A percentile compares a stretch with the other conserved stretches of the same genome.
Evolutionary conservation across 2,329 filamentous ascomycete genomes (phyloP).

Genomic region (Sarocladiaceae sp.): DNA sequence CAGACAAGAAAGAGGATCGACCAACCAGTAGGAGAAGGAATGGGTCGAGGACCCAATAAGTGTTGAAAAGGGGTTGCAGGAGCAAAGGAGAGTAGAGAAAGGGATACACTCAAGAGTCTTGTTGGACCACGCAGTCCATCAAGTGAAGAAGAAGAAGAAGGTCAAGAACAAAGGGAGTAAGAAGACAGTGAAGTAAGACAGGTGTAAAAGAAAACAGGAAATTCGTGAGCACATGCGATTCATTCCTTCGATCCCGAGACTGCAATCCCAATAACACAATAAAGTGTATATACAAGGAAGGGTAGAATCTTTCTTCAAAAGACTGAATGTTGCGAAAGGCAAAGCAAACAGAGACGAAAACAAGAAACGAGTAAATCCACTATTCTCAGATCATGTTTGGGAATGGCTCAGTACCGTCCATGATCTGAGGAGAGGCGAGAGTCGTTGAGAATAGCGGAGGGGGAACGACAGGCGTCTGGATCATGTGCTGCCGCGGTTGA

Average conservation of each 20-base stretch:
- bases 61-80: too few species aligned
- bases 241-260: background rate
- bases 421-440: slow-evolving; percentile 6
- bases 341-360: too few species aligned
- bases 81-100: too few species aligned
- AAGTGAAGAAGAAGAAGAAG: too few species aligned
- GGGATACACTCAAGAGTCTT: too few species aligned
- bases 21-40: background rate
- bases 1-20: background rate
- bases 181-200: too few species aligned
- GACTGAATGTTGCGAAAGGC: background rate
- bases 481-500: slow-evolving; percentile 8
- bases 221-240: slow-evolving; percentile 8
- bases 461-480: slow-evolving; percentile 4
- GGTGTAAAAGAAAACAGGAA: background rate
- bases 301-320: background rate
- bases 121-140: too few species aligned
- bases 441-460: slow-evolving; percentile 9
- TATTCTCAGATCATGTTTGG: slow-evolving; percentile 11
- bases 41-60: too few species aligned
- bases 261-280: background rate
- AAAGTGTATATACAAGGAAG: slow-evolving; percentile 9
- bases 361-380: slow-evolving; percentile 1
- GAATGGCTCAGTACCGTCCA: slow-evolving; percentile 5
- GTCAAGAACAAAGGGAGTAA: too few species aligned